Evolutionary conservation across 805 yeast species (phyloP), one percentile per base, ranked within the genome.

Genomic region (Candida tallmaniae): DNA sequence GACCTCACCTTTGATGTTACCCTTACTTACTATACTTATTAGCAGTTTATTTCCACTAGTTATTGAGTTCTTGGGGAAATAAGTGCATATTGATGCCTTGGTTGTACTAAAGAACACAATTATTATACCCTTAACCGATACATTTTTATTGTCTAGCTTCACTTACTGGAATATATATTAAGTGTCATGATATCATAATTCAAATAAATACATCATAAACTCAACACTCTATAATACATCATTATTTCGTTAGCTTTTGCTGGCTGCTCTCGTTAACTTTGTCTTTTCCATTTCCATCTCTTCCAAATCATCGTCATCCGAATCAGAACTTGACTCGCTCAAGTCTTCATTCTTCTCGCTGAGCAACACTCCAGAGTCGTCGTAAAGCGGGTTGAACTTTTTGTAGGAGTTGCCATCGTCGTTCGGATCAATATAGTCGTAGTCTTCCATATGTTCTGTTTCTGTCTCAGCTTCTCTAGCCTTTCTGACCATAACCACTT

Each of bases 351-450:
- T 35, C 15, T 29, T 36, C 17, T 41, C 43, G 20, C 29, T 35
- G 13, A 45, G 33, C 17, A 55, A 42, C 7, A 51, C 43, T 6
- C 58, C 58, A 4, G 49, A 42, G 8, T 74, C 60, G 43, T 72
- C 76, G 48, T 82, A 81, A 35, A 81, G 55, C 5, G 85, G 81
- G 47, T 79, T 76, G 16, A 70, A 66, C 51, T 76, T 80, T 34
- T 77, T 76, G 54, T 83, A 83, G 1, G 85, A 78, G 50, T 75
- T 77, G 0, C 90, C 90, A 49, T 83, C 90, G 53, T 83, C 90
- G 49, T 83, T 81, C 1, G 90, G 89, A 51, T 83, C 89, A 46
- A 75, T 76, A 48, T 83, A 81, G 40, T 80, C 88, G 13, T 12
- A 21, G 45, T 11, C 29, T 17, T 27, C 12, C 19, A 16, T 27